Base-by-base conservation (phyloP, 1,284 basidiomycete genomes). In the Clitocybe nebularis region DNA sequence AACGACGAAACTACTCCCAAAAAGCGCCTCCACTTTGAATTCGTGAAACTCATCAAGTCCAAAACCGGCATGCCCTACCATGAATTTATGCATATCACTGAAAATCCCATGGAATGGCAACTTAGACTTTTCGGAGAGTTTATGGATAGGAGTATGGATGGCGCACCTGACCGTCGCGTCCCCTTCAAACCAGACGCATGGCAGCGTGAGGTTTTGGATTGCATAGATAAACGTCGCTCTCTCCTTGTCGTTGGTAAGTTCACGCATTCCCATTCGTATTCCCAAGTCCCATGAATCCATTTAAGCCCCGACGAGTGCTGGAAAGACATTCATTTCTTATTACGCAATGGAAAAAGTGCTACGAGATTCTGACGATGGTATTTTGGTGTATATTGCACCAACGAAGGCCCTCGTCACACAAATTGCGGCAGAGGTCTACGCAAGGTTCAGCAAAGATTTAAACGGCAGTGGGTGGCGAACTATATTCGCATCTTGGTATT, bases 301-400 rank as follows among this genome's bases (percentile, higher is more conserved):
- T 20, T 40, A n/a, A 81, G 81, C 81, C 1, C 80, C 81, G 0
- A 82, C 79, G 0, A 81, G 78, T 61, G 80, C 81, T 0, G 81
- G 83, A 23, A 87, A 86, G 58, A 86, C 84, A 0, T 86, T 87
- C 56, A 84, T 87, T 32, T 83, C 81, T 2, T 86, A 72, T 56
- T 84, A 85, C 48, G 82, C 83, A 0, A 86, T 86, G 83, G 83
- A 85, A 58, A 73, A 75, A 46, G 64, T 83, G 9, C 59, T 86
- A 4, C 62, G 78, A 41, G 66, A 66, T 22, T 77, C 78, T 0
- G 76, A 85, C 51, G 72, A 83, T 36, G 81, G 78, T 0, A 69
- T 85, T 26, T 55, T 87, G 23, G 75, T 87, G n/a, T 87, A 86
- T 55, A 73, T 86, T 21, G 82, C 84, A 0, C 83, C 82, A 0